Percentiles rank a stretch among this genome's conserved stretches.
phyloP scores from a whole-genome alignment of 352 stramenopile genomes.

The Blastocystis sp. region DNA sequence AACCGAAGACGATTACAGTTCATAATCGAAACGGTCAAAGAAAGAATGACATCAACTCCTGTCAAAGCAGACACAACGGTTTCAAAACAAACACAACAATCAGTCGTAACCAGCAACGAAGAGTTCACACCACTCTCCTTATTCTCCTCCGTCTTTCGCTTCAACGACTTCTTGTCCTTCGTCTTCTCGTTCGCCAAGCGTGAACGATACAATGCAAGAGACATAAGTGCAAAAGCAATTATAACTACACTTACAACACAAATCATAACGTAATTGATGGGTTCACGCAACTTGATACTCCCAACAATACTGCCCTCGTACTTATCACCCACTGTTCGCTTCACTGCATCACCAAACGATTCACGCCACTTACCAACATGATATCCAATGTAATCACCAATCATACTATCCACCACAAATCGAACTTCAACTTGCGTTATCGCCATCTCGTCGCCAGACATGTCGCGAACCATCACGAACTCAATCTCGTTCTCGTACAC shows the following conservation, averaged over 20 bases:
- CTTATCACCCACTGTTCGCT: no score
- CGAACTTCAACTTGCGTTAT: background rate
- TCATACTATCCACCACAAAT: constrained; percentile 1
- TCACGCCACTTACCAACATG: background rate
- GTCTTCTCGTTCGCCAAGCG: no score
- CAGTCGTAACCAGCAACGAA: background rate
- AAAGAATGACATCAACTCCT: no score
- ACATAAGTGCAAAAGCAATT: background rate
- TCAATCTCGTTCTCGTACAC: background rate
- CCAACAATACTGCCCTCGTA: no score
- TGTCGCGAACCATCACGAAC: background rate
- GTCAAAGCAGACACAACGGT: no score
- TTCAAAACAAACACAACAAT: constrained; percentile 5
- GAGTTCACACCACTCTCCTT: background rate
- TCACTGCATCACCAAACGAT: no score
- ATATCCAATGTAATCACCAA: background rate
- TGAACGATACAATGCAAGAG: background rate
- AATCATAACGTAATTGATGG: background rate
- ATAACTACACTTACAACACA: background rate
- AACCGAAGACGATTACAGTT: constrained; percentile 23
- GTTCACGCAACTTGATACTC: background rate
- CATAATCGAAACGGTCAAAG: no score
- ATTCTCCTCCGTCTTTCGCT: background rate
- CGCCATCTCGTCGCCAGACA: background rate
- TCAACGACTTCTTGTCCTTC: background rate